Evolutionary conservation across 371 early-diverging fungal genomes (phyloP).

Genomic region (Mortierella sp.): DNA sequence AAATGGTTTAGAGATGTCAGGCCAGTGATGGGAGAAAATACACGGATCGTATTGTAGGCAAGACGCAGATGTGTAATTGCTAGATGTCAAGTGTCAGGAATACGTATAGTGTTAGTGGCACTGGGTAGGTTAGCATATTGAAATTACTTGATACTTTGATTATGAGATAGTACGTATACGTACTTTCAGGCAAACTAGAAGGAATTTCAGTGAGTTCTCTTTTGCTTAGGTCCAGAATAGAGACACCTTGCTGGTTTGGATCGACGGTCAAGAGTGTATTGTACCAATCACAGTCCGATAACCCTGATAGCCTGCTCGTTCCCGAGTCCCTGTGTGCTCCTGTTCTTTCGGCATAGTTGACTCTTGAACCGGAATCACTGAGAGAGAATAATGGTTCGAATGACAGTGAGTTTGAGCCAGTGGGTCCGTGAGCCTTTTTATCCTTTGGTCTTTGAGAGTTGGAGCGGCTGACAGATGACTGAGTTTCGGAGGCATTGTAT

Average conservation of each 20-base stretch:
- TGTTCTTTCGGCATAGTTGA: slow-evolving; percentile 1
- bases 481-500: slow-evolving; percentile 6
- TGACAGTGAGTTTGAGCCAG: slow-evolving; percentile 22
- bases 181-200: slow-evolving; percentile 32
- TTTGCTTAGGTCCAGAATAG: slow-evolving; percentile 43
- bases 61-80: slow-evolving; percentile 46
- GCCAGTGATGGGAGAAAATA: slow-evolving; percentile 67
- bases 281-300: slow-evolving; percentile 47
- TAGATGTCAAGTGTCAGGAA: background rate
- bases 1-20: slow-evolving; percentile 60
- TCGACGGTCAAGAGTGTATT: slow-evolving; percentile 17
- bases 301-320: slow-evolving; percentile 26
- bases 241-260: slow-evolving; percentile 38
- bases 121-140: background rate
- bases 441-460: slow-evolving; percentile 20
- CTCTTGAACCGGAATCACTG: slow-evolving; percentile 16
- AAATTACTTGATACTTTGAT: background rate
- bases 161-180: background rate
- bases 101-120: background rate
- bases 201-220: slow-evolving; percentile 37
- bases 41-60: slow-evolving; percentile 67
- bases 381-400: slow-evolving; percentile 49
- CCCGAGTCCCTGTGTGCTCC: slow-evolving; percentile 2
- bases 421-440: slow-evolving; percentile 18
- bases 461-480: slow-evolving; percentile 2